Percentiles rank a stretch among this genome's conserved stretches.
Conservation (phyloP, 2,329 filamentous ascomycete genomes). For the Arthrobotrys sinensis region DNA sequence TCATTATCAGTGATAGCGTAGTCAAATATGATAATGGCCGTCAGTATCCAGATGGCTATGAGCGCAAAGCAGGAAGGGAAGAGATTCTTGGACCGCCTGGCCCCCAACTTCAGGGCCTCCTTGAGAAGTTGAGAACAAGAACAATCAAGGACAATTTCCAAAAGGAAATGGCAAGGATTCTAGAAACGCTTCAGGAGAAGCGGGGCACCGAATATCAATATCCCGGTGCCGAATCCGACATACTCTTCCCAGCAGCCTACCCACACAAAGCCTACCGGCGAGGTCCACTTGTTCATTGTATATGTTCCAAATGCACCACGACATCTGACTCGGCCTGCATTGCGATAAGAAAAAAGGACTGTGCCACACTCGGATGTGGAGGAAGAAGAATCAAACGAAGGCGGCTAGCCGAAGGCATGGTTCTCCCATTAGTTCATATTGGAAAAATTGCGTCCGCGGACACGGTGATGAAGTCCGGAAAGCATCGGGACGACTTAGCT, state of each 20-base stretch:
- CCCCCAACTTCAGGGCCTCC: conserved; percentile 42
- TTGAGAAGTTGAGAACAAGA: conserved; percentile 47
- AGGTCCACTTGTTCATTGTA: background rate
- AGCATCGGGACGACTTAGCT: conserved; percentile 63
- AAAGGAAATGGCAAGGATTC: background rate
- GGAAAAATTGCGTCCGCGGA: conserved; percentile 67
- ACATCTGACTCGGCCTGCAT: background rate
- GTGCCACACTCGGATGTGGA: background rate
- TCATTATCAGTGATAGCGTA: conserved; percentile 65
- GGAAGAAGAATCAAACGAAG: background rate
- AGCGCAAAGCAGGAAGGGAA: conserved; percentile 51
- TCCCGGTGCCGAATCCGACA: conserved; percentile 55
- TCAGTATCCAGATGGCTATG: conserved; percentile 60
- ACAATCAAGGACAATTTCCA: conserved; percentile 12
- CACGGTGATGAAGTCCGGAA: conserved; percentile 66
- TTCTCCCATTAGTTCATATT: conserved; percentile 64
- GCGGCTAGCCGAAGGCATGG: background rate
- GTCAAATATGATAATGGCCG: conserved; percentile 62
- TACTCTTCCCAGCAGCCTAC: conserved; percentile 59
- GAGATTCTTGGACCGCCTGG: conserved; percentile 41
- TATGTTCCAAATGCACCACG: background rate
- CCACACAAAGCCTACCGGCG: background rate
- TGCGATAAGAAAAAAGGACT: conserved; percentile 2
- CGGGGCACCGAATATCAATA: conserved; percentile 37
- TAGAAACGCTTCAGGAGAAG: conserved; percentile 32